phyloP scores from a whole-genome alignment of 2,329 filamentous ascomycete genomes.

The Hansfordia pulvinata region DNA sequence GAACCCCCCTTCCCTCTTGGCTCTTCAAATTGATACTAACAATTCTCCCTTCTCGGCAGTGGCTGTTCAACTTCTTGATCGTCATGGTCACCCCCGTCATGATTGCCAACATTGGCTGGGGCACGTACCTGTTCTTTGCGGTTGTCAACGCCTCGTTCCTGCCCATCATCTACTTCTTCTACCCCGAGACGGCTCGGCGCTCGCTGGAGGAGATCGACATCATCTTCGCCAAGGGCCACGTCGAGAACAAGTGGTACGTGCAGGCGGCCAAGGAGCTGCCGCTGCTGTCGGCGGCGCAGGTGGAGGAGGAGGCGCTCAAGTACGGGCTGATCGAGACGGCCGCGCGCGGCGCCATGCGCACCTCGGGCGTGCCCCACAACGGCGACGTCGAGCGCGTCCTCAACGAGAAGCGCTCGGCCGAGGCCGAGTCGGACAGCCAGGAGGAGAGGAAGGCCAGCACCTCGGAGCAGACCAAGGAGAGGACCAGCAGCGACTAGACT shows the following conservation, averaged over 20 bases:
- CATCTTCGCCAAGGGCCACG: constrained; percentile 44
- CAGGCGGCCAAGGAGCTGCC: constrained; percentile 42
- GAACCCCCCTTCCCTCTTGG: constrained; percentile 10
- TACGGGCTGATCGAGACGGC: constrained; percentile 13
- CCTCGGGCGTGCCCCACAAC: no score
- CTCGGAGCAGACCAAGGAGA: no score
- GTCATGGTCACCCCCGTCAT: constrained; percentile 54
- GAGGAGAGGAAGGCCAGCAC: no score
- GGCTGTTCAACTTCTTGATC: constrained; percentile 26
- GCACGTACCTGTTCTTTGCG: constrained; percentile 35
- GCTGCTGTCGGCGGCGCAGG: constrained; percentile 32
- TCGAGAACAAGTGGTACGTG: constrained; percentile 47
- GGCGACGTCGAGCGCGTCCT: no score
- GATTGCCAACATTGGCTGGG: constrained; percentile 42
- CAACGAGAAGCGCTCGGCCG: no score
- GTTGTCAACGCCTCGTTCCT: constrained; percentile 20
- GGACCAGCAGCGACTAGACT: no score
- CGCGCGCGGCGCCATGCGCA: neutral
- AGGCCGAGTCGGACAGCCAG: no score
- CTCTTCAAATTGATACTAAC: constrained; percentile 32
- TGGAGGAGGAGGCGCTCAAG: constrained; percentile 32
- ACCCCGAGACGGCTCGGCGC: constrained; percentile 34
- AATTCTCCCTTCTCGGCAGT: constrained; percentile 47
- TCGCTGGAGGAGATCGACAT: constrained; percentile 43
- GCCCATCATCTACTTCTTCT: constrained; percentile 31